A percentile compares a stretch with the other conserved stretches of the same genome.
phyloP scores from a whole-genome alignment of 192 early-diverging fungal genomes.

The Endogone sp. region DNA sequence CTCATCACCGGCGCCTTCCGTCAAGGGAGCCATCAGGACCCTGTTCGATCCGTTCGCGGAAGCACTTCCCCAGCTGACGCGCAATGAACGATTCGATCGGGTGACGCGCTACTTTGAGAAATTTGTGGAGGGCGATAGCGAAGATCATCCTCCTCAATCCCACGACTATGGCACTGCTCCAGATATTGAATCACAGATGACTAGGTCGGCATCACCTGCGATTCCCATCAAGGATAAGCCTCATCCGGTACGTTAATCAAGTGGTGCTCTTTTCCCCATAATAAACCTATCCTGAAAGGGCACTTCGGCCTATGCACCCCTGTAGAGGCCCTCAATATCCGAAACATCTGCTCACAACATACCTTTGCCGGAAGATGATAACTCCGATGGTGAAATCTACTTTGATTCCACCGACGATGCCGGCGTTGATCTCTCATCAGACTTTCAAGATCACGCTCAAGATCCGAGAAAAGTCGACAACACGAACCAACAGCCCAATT shows the following conservation, averaged over 20 bases:
- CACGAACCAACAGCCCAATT: neutral
- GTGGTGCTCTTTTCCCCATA: neutral
- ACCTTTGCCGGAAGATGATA: neutral
- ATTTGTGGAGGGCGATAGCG: conserved; percentile 5
- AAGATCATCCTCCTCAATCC: neutral
- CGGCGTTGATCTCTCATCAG: neutral
- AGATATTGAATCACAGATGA: neutral
- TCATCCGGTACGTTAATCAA: neutral
- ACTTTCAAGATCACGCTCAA: conserved; percentile 4
- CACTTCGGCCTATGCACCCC: no score
- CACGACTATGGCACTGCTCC: neutral
- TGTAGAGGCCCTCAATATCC: neutral
- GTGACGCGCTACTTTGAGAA: neutral
- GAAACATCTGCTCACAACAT: neutral
- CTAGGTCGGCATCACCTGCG: neutral
- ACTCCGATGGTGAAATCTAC: conserved; percentile 12
- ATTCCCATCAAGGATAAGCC: conserved; percentile 3
- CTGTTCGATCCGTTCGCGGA: conserved; percentile 8
- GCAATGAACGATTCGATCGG: neutral
- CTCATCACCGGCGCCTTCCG: conserved; percentile 10
- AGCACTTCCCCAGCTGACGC: neutral
- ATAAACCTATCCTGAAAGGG: neutral
- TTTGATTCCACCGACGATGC: conserved; percentile 26
- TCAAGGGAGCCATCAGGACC: conserved; percentile 11
- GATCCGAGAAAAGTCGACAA: neutral